Evolutionary conservation across 495 filamentous ascomycete genomes (phyloP).

Genomic region (Choiromyces venosus): DNA sequence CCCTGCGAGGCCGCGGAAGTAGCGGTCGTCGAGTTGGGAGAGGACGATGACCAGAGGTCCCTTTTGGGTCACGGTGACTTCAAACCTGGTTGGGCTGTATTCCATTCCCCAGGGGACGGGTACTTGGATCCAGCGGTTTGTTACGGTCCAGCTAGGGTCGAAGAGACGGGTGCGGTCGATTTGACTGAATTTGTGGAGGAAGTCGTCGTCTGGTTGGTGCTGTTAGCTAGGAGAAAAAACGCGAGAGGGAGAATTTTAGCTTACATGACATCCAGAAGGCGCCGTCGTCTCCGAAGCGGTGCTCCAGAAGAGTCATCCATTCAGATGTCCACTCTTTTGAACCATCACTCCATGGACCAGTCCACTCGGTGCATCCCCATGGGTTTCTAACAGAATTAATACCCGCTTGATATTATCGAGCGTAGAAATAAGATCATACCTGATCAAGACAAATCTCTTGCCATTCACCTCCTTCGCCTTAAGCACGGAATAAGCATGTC

Average conservation of each 20-base stretch:
- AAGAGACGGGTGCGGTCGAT: conserved; percentile 89
- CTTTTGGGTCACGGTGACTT: conserved; percentile 59
- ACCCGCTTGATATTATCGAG: conserved; percentile 25
- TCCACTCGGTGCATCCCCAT: conserved; percentile 83
- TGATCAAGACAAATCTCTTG: conserved; percentile 64
- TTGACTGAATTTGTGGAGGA: conserved; percentile 73
- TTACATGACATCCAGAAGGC: conserved; percentile 56
- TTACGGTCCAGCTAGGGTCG: conserved; percentile 72
- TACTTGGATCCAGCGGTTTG: conserved; percentile 77
- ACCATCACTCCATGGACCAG: conserved; percentile 67
- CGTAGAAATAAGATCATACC: conserved; percentile 41
- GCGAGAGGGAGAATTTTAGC: conserved; percentile 26
- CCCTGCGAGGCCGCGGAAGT: conserved; percentile 77
- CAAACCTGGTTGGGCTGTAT: conserved; percentile 79
- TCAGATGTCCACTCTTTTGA: conserved; percentile 88
- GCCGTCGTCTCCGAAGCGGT: conserved; percentile 86
- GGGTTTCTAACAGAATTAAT: conserved; percentile 57
- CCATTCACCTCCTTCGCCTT: conserved; percentile 71
- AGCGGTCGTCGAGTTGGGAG: conserved; percentile 76
- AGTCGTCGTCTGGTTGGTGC: conserved; percentile 58
- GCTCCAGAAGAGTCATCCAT: conserved; percentile 72
- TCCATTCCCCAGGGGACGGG: conserved; percentile 79
- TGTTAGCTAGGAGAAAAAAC: background rate
- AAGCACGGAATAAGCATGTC: conserved; percentile 90
- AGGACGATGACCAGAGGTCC: conserved; percentile 74